Evolutionary conservation across 2,329 filamentous ascomycete genomes (phyloP).

Genomic region (Colletotrichum viniferum): DNA sequence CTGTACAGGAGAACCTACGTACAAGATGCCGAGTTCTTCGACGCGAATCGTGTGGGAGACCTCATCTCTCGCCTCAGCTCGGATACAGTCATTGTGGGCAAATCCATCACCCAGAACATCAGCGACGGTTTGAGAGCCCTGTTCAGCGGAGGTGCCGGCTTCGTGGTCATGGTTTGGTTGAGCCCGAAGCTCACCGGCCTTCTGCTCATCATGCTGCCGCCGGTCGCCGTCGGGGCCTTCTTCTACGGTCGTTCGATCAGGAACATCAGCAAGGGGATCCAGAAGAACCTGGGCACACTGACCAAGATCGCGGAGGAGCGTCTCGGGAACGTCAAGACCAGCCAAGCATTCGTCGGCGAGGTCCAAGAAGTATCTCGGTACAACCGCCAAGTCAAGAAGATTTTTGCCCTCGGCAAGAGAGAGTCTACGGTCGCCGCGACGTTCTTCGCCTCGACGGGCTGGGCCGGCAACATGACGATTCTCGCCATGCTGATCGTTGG

Average conservation of each 20-base stretch:
- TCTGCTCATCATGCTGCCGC: conserved; percentile 85
- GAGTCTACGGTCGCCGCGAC: conserved; percentile 89
- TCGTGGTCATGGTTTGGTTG: conserved; percentile 94
- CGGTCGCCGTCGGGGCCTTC: conserved; percentile 87
- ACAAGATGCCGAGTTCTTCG: conserved; percentile 99
- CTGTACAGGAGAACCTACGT: conserved; percentile 91
- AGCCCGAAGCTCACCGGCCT: conserved; percentile 89
- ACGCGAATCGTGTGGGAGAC: conserved; percentile 95
- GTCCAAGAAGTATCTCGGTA: conserved; percentile 89
- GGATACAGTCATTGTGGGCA: conserved; percentile 97
- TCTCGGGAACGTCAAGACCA: conserved; percentile 95
- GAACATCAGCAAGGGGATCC: conserved; percentile 88
- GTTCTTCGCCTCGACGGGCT: conserved; percentile 86
- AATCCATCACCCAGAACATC: conserved; percentile 97
- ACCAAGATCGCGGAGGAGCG: conserved; percentile 98
- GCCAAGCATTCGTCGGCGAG: conserved; percentile 94
- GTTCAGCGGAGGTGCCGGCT: conserved; percentile 88
- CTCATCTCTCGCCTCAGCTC: conserved; percentile 94
- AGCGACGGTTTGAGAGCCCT: conserved; percentile 92
- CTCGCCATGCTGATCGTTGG: conserved; percentile 88
- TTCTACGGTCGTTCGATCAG: conserved; percentile 90
- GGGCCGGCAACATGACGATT: conserved; percentile 96
- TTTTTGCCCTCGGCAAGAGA: conserved; percentile 85
- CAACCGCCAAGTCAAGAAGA: conserved; percentile 88
- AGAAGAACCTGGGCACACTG: conserved; percentile 88